Evolutionary conservation across 441 rosid species (phyloP).

Genomic region (Euphorbia corollata): DNA sequence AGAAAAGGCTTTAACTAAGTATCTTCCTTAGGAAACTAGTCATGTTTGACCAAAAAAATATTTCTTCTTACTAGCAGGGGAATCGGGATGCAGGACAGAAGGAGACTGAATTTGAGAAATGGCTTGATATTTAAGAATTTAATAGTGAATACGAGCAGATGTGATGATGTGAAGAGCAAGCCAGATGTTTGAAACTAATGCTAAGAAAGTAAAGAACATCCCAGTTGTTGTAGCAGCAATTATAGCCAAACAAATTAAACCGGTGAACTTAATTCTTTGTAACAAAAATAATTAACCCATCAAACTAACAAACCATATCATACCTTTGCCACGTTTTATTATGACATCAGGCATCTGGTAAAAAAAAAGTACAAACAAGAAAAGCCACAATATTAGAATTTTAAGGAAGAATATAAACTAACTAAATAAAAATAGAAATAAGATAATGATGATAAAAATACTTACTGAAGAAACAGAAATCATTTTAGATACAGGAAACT

Average conservation of each 20-base stretch:
- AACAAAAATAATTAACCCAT: neutral
- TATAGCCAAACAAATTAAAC: neutral
- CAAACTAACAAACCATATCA: neutral
- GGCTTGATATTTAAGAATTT: neutral
- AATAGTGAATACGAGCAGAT: neutral
- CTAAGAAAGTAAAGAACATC: neutral
- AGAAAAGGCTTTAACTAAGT: neutral
- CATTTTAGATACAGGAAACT: constrained; percentile 75
- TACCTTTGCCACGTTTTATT: constrained; percentile 55
- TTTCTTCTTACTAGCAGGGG: neutral
- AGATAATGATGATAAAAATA: neutral
- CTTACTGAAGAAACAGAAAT: constrained; percentile 64
- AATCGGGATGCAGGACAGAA: neutral
- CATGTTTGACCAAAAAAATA: neutral
- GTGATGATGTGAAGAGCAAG: neutral
- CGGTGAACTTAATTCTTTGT: neutral
- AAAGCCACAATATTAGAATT: neutral
- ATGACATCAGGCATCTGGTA: constrained; percentile 62
- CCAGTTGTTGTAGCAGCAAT: neutral
- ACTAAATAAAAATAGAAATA: neutral
- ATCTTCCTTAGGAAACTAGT: neutral
- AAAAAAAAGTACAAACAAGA: constrained; percentile 7
- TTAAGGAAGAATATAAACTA: neutral
- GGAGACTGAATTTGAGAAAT: neutral
- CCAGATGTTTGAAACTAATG: neutral